Percentiles rank a stretch among this genome's conserved stretches.
These are phyloP conservation scores for Rostrohypoxylon terebratum DNA, from an alignment of 495 filamentous ascomycete species.

Conservation along the genomic window DNA sequence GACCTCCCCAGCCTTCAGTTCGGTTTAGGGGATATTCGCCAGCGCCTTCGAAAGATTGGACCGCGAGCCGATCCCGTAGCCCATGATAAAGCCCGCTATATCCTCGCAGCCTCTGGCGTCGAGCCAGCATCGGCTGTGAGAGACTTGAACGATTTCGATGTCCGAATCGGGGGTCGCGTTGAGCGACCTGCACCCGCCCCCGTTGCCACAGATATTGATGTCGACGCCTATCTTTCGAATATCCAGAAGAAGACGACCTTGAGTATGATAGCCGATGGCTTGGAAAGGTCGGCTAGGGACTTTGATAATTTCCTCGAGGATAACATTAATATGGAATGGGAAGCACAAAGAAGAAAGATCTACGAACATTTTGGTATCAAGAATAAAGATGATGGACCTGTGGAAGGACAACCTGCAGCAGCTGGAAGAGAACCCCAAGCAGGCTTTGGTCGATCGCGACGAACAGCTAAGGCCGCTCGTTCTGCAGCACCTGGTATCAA, in stretches of 20 bases:
- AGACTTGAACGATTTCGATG: conserved; percentile 73
- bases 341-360: conserved; percentile 88
- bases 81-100: conserved; percentile 79
- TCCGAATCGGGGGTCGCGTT: conserved; percentile 49
- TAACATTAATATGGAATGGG: conserved; percentile 94
- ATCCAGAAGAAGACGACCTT: conserved; percentile 90
- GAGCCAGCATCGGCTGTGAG: conserved; percentile 80
- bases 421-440: conserved; percentile 69
- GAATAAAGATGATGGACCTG: conserved; percentile 64
- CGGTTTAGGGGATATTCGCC: conserved; percentile 86
- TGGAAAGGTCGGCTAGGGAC: conserved; percentile 85
- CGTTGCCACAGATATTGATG: conserved; percentile 71
- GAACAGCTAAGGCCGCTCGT: conserved; percentile 56
- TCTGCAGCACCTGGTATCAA: conserved; percentile 55
- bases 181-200: conserved; percentile 49
- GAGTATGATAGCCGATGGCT: conserved; percentile 88
- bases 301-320: conserved; percentile 95
- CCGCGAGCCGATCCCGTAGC: conserved; percentile 62
- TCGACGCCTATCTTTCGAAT: conserved; percentile 82
- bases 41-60: conserved; percentile 83
- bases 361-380: conserved; percentile 96
- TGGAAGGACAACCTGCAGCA: conserved; percentile 56
- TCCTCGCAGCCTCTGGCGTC: conserved; percentile 90
- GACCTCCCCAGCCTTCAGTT: conserved; percentile 80
- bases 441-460: conserved; percentile 66